These are phyloP conservation scores for Backusella liffmaniae DNA, from an alignment of 192 early-diverging fungal species.

Conservation along the genomic window DNA sequence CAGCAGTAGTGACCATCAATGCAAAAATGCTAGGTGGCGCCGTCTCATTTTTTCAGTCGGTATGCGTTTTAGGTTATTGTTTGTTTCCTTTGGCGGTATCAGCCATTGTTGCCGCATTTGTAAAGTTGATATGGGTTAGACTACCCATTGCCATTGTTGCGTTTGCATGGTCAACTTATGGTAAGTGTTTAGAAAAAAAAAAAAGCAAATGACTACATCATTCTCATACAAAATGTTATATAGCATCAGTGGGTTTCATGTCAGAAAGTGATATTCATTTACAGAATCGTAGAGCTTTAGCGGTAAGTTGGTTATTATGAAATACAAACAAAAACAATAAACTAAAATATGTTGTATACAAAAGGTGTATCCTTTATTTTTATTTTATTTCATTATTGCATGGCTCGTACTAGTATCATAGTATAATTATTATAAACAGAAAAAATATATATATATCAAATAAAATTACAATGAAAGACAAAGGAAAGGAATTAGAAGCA, in stretches of 20 bases:
- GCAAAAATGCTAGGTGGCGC: slow-evolving; percentile 91
- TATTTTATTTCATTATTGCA: slow-evolving; percentile 93
- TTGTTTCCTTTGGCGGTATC: slow-evolving; percentile 88
- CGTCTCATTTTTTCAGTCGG: slow-evolving; percentile 95
- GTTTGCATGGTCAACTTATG: slow-evolving; percentile 86
- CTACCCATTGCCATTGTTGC: slow-evolving; percentile 71
- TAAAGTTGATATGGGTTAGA: slow-evolving; percentile 63
- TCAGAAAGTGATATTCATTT: slow-evolving; percentile 73
- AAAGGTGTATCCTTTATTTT: slow-evolving; percentile 78
- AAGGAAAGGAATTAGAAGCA: neutral
- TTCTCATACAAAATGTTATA: neutral
- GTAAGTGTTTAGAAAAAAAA: slow-evolving; percentile 39
- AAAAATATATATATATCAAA: neutral
- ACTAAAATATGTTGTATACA: neutral
- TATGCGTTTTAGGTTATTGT: slow-evolving; percentile 97
- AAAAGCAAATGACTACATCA: neutral
- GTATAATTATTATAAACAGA: neutral
- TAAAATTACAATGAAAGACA: neutral
- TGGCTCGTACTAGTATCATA: slow-evolving; percentile 89
- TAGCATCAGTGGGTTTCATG: slow-evolving; percentile 89
- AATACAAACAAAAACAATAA: neutral
- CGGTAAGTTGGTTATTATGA: slow-evolving; percentile 47
- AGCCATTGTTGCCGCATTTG: slow-evolving; percentile 70
- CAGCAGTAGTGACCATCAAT: slow-evolving; percentile 92
- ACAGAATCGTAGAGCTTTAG: slow-evolving; percentile 79